phyloP scores from a whole-genome alignment of 73 alveolate species.

The Paramecium sexaurelia region DNA sequence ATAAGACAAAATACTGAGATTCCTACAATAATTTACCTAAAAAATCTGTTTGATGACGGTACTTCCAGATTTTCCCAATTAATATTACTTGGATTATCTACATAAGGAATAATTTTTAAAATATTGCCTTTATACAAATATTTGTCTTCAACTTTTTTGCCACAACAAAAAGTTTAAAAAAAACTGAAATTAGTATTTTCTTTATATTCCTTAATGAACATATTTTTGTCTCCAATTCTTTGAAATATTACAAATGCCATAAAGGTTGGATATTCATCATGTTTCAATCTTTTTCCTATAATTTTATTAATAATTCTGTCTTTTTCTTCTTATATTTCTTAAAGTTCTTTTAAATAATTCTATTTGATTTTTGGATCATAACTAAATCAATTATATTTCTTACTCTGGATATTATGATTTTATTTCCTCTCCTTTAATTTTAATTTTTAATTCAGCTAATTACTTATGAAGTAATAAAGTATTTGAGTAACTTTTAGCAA shows the following conservation, averaged over 20 bases:
- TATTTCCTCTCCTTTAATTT: constrained; percentile 58
- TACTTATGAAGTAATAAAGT: constrained; percentile 42
- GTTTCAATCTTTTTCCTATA: constrained; percentile 16
- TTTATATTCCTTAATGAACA: constrained; percentile 61
- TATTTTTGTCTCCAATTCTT: constrained; percentile 43
- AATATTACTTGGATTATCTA: constrained; percentile 72
- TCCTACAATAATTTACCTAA: constrained; percentile 39
- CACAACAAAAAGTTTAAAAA: constrained; percentile 18
- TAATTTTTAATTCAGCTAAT: constrained; percentile 57
- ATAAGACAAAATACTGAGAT: constrained; percentile 49
- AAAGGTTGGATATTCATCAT: constrained; percentile 61
- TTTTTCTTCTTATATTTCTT: constrained; percentile 58
- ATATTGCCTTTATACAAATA: neutral
- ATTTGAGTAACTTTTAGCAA: constrained; percentile 60
- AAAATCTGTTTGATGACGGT: constrained; percentile 8
- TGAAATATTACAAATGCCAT: constrained; percentile 74
- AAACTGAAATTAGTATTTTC: neutral
- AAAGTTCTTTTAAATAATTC: constrained; percentile 37
- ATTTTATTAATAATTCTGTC: constrained; percentile 11
- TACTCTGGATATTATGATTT: neutral
- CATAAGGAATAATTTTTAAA: constrained; percentile 28
- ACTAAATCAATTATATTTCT: neutral
- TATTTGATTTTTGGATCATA: neutral
- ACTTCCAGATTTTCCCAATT: constrained; percentile 73
- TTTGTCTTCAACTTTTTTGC: neutral